Conservation (phyloP, 495 filamentous ascomycete genomes). For the Talaromyces adpressus region DNA sequence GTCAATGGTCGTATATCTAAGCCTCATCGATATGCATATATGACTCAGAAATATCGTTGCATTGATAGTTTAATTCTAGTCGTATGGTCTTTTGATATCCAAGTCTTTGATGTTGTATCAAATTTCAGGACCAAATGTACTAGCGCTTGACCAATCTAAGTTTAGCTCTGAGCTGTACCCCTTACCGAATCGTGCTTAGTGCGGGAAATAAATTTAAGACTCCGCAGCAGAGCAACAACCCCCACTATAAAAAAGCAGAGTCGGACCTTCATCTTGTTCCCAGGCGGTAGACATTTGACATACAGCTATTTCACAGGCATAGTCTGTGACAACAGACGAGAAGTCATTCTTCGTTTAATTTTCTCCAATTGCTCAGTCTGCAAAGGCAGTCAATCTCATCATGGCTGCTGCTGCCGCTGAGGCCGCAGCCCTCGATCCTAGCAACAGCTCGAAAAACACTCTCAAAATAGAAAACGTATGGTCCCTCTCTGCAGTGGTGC, state of each 20-base stretch:
- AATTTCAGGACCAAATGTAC: background rate
- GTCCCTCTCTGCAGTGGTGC: no score
- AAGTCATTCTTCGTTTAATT: background rate
- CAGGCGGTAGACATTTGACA: background rate
- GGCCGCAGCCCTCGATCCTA: conserved; percentile 51
- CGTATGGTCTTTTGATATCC: background rate
- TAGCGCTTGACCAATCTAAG: background rate
- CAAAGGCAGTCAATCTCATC: background rate
- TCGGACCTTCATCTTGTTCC: background rate
- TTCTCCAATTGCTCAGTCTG: background rate
- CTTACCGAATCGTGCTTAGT: conserved; percentile 1
- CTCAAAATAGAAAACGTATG: conserved; percentile 67
- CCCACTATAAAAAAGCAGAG: conserved; percentile 5
- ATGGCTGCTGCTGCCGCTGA: conserved; percentile 52
- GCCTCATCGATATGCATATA: background rate
- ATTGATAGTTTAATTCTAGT: background rate
- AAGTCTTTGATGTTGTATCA: background rate
- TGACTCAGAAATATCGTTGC: background rate
- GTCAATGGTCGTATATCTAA: background rate
- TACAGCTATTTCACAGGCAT: background rate
- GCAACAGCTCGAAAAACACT: conserved; percentile 56
- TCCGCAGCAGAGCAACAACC: background rate
- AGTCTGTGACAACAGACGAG: background rate
- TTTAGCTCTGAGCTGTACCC: no score
- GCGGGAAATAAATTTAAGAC: background rate